Conservation (phyloP, 2,329 filamentous ascomycete species). For the Colletotrichum sp. region DNA sequence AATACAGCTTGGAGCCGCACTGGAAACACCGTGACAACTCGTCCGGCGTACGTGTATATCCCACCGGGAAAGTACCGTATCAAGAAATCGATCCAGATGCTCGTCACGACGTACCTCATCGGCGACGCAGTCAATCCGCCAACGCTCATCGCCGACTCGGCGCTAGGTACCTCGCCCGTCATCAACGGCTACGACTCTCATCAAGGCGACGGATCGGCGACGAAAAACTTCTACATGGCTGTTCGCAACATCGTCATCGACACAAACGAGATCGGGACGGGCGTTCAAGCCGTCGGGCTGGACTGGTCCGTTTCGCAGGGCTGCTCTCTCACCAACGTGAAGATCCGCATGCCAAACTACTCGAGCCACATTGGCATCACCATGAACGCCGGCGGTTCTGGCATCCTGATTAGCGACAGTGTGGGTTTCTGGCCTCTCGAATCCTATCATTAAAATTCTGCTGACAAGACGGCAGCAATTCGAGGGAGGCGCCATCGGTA, state of each 20-base stretch:
- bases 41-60: conserved; percentile 30
- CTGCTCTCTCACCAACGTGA: conserved; percentile 31
- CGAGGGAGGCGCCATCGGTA: conserved; percentile 35
- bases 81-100: conserved; percentile 31
- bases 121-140: conserved; percentile 33
- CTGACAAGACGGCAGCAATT: conserved; percentile 24
- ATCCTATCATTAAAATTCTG: neutral
- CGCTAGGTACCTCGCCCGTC: conserved; percentile 21
- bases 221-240: conserved; percentile 38
- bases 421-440: neutral
- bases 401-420: conserved; percentile 34
- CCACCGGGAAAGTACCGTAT: conserved; percentile 35
- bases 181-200: conserved; percentile 28
- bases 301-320: conserved; percentile 37
- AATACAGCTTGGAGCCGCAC: conserved; percentile 28
- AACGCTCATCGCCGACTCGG: conserved; percentile 28
- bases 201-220: conserved; percentile 29
- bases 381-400: conserved; percentile 38
- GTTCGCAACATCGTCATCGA: conserved; percentile 35
- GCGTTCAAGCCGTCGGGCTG: conserved; percentile 26
- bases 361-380: conserved; percentile 39
- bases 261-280: conserved; percentile 25
- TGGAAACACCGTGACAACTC: conserved; percentile 30
- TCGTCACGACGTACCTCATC: conserved; percentile 34
- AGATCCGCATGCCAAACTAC: conserved; percentile 36